Evolutionary conservation across 495 filamentous ascomycete species (phyloP).

Genomic region (Penicillium bialowiezense): DNA sequence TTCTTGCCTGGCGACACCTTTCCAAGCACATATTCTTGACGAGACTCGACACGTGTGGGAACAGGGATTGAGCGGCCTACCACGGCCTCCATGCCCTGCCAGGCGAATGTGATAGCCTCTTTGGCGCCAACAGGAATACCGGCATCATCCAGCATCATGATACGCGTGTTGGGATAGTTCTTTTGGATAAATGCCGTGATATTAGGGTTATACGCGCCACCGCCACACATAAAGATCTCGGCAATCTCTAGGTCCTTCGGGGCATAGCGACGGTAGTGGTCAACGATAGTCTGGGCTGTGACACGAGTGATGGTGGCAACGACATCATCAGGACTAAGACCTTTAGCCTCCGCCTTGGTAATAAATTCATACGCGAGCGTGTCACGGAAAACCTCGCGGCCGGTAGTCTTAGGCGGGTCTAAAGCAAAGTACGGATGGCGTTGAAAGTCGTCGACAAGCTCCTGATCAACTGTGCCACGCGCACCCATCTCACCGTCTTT

Average conservation of each 20-base stretch:
- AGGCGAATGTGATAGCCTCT: slow-evolving; percentile 58
- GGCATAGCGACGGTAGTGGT: slow-evolving; percentile 53
- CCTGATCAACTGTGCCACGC: slow-evolving; percentile 48
- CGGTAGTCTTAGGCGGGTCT: slow-evolving; percentile 55
- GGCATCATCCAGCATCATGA: slow-evolving; percentile 54
- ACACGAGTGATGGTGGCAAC: slow-evolving; percentile 56
- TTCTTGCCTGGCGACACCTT: slow-evolving; percentile 55
- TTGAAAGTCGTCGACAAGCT: slow-evolving; percentile 53
- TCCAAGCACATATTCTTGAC: slow-evolving; percentile 46
- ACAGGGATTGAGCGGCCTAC: slow-evolving; percentile 51
- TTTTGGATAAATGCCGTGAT: slow-evolving; percentile 50
- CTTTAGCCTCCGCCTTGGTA: slow-evolving; percentile 38
- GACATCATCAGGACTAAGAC: slow-evolving; percentile 45
- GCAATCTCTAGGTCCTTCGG: slow-evolving; percentile 46
- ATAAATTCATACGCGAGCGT: slow-evolving; percentile 49
- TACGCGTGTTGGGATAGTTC: slow-evolving; percentile 44
- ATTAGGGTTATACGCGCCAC: slow-evolving; percentile 56
- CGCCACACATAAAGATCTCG: slow-evolving; percentile 60
- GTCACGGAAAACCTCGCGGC: slow-evolving; percentile 57
- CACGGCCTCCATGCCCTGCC: slow-evolving; percentile 54
- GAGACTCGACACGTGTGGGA: slow-evolving; percentile 47
- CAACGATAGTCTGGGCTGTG: slow-evolving; percentile 54
- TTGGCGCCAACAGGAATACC: slow-evolving; percentile 53
- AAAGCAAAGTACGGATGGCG: slow-evolving; percentile 45
- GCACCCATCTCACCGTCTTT: slow-evolving; percentile 51